phyloP scores from a whole-genome alignment of 768 basidiomycete species.

The Agaricus subrufescens region DNA sequence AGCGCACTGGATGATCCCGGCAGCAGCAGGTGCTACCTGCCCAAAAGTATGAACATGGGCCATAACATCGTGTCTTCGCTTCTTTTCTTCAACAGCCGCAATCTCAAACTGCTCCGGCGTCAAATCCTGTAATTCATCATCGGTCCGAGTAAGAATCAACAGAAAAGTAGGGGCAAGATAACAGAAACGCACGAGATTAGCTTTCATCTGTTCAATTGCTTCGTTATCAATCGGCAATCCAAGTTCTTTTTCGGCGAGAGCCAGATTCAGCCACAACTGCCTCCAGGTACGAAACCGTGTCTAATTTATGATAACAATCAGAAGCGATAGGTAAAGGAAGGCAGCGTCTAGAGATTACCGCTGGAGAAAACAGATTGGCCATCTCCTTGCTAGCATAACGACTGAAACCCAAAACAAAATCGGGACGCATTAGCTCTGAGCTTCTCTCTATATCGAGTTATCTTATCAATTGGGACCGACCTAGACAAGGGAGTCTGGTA shows the following conservation, averaged over 20 bases:
- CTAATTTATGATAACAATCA: slow-evolving; percentile 34
- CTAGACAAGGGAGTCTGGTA: slow-evolving; percentile 83
- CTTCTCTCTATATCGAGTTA: neutral
- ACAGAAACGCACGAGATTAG: slow-evolving; percentile 65
- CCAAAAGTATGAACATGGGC: slow-evolving; percentile 99
- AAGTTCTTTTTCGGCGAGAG: slow-evolving; percentile 93
- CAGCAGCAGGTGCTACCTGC: slow-evolving; percentile 86
- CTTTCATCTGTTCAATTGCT: slow-evolving; percentile 92
- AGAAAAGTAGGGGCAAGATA: neutral
- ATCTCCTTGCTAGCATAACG: slow-evolving; percentile 99
- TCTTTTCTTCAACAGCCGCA: slow-evolving; percentile 95
- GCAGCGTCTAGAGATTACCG: slow-evolving; percentile 42
- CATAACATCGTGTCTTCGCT: slow-evolving; percentile 98
- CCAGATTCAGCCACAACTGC: slow-evolving; percentile 92
- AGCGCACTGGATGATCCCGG: slow-evolving; percentile 89
- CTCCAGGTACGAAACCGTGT: slow-evolving; percentile 96
- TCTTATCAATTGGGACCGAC: slow-evolving; percentile 26
- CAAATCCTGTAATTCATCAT: slow-evolving; percentile 46
- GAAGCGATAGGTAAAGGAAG: neutral
- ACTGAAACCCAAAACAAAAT: slow-evolving; percentile 32
- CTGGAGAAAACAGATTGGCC: slow-evolving; percentile 93
- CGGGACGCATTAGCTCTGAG: neutral
- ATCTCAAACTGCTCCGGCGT: slow-evolving; percentile 88
- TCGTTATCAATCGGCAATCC: slow-evolving; percentile 86
- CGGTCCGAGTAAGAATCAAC: neutral